These are phyloP conservation scores for Luvunga scandens DNA, from an alignment of 345 rosid species.

Conservation along the genomic window DNA sequence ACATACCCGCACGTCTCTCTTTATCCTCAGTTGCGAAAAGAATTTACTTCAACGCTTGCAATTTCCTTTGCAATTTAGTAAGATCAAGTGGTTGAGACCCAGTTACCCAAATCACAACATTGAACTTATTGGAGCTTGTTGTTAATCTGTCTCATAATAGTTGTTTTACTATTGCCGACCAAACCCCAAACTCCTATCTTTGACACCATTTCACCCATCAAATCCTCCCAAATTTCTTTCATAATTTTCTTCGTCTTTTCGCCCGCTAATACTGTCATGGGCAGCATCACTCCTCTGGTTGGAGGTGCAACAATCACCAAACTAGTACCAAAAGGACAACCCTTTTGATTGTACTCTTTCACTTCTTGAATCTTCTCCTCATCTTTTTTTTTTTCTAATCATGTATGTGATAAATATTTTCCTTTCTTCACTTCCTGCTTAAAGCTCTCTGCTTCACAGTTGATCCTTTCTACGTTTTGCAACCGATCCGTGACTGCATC, in stretches of 20 bases:
- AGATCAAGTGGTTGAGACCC: background rate
- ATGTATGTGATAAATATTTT: background rate
- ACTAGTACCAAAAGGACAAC: background rate
- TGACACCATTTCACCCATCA: no score
- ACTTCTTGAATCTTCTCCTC: background rate
- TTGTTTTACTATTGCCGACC: no score
- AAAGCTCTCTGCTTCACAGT: background rate
- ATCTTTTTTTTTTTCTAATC: no score
- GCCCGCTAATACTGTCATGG: background rate
- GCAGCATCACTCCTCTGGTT: background rate
- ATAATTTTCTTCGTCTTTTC: background rate
- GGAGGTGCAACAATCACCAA: background rate
- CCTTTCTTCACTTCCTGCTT: background rate
- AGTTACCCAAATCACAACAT: background rate
- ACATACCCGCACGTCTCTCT: background rate
- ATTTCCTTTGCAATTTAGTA: conserved; percentile 6
- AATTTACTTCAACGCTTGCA: background rate
- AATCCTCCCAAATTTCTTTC: no score
- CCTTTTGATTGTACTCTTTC: background rate
- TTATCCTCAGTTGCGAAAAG: background rate
- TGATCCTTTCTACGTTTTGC: background rate
- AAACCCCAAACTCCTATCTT: no score
- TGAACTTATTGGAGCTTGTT: no score
- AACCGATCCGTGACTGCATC: background rate
- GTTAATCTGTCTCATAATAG: no score